Conservation (phyloP, 2,329 filamentous ascomycete genomes). For the Ramichloridium luteum region DNA sequence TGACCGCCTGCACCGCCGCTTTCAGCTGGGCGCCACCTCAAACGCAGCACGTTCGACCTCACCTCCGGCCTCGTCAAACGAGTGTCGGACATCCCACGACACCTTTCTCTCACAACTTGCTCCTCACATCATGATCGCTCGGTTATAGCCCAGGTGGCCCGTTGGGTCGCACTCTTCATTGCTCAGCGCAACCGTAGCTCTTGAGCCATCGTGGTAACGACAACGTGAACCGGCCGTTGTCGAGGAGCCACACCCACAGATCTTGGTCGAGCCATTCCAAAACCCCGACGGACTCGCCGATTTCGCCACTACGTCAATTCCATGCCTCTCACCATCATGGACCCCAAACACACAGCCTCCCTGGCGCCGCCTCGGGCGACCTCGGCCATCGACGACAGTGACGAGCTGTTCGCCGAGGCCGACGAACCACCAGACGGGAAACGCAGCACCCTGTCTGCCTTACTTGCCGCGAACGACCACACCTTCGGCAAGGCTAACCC, state of each 20-base stretch:
- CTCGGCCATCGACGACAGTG: constrained; percentile 24
- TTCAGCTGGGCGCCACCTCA: not conserved
- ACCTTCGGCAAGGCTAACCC: constrained; percentile 31
- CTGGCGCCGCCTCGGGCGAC: constrained; percentile 10
- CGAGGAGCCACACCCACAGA: not conserved
- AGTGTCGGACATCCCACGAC: not conserved
- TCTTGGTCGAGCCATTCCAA: not conserved
- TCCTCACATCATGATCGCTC: not conserved
- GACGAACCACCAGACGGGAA: constrained; percentile 73
- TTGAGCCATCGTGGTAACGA: not conserved
- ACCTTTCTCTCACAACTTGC: not conserved
- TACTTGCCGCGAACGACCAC: constrained; percentile 6
- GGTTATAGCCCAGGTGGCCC: constrained; percentile 7
- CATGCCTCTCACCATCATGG: constrained; percentile 9
- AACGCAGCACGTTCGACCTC: constrained; percentile 2
- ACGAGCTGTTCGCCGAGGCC: constrained; percentile 60
- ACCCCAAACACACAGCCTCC: constrained; percentile 8
- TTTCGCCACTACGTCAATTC: constrained; percentile 1
- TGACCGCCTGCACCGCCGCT: not conserved
- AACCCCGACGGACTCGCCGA: not conserved
- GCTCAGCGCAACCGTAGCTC: not conserved
- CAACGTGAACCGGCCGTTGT: too few species aligned
- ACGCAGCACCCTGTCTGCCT: constrained; percentile 5
- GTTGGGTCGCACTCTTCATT: constrained; percentile 5
- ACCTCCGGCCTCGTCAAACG: not conserved